Conservation (phyloP, 2,329 filamentous ascomycete species). For the Penicillium olsonii region DNA sequence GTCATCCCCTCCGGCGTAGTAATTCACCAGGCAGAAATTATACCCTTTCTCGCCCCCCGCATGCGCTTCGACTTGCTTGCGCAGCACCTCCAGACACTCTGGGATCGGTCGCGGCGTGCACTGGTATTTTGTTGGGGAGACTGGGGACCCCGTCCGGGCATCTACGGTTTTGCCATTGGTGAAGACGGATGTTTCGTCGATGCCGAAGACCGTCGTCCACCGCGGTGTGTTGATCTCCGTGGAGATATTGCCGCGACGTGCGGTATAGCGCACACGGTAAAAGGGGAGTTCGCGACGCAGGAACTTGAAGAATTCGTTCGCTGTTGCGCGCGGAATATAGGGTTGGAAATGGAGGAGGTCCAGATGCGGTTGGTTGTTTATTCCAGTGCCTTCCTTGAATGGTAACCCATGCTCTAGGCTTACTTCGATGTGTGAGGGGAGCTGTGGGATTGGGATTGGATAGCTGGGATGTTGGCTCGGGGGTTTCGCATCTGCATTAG, state of each 20-base stretch:
- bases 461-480: conserved; percentile 53
- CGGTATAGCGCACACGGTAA: conserved; percentile 73
- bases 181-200: conserved; percentile 67
- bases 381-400: conserved; percentile 54
- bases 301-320: conserved; percentile 67
- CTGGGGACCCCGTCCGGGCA: conserved; percentile 42
- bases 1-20: conserved; percentile 75
- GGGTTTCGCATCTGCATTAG: conserved; percentile 2
- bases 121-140: conserved; percentile 54
- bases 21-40: conserved; percentile 81
- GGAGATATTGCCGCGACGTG: conserved; percentile 64
- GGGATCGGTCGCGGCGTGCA: conserved; percentile 71
- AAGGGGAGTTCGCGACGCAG: conserved; percentile 72
- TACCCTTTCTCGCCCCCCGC: conserved; percentile 59
- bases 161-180: conserved; percentile 34
- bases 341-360: conserved; percentile 76
- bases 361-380: conserved; percentile 69
- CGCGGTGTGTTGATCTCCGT: conserved; percentile 64
- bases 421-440: conserved; percentile 45
- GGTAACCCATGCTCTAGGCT: conserved; percentile 42
- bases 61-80: conserved; percentile 61
- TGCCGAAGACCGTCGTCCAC: conserved; percentile 63
- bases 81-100: conserved; percentile 65
- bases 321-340: conserved; percentile 62
- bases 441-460: conserved; percentile 53